Evolutionary conservation across 2,329 filamentous ascomycete species (phyloP), one percentile per base, ranked within the genome.

Genomic region (Colletotrichum sp.): DNA sequence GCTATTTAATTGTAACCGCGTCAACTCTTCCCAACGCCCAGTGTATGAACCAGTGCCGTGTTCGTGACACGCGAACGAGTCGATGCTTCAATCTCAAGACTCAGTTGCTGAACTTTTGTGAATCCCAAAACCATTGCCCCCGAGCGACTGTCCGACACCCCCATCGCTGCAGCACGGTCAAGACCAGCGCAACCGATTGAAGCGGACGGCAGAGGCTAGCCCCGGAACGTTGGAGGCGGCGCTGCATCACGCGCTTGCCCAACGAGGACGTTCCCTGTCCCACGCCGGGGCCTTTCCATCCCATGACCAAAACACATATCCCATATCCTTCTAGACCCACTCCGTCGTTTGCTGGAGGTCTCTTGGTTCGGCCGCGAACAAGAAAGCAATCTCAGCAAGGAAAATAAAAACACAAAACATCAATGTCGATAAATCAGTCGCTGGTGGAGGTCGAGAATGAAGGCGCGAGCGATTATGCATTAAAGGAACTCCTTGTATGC

Each of bases 381-480:
- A 10, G 39, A 65, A 52, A 10, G 9, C 69, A 55, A 57, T 62
- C 69, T 55, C 8, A 32, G 36, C 63, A 28, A 52, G 26, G 55
- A 55, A 60, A 28, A 55, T 66, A 67, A 36, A 62, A 69, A 55
- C 44, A 69, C 39, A 49, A 59, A 10, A 72, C 49, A 16, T 49
- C 71, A 34, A 69, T 28, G 32, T 64, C 36, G 55, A 59, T 32
- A 59, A 49, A 44, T 16, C 57, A 39, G 59, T 36, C 57, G 75
- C 77, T 77, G 67, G 72, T 79, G 69, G 66, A 52, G 39, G 52
- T 44, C 52, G 57, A 71, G 52, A 75, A 60, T 71, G 59, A 70
- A 63, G 60, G 34, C 32, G 57, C 60, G 72, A 74, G 64, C 68
- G 69, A 78, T 78, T 78, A 78, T 77, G 77, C 77, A 78, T 78